These are phyloP conservation scores for Auricularia sp. DNA, from an alignment of 768 basidiomycete genomes.

Conservation along the genomic window DNA sequence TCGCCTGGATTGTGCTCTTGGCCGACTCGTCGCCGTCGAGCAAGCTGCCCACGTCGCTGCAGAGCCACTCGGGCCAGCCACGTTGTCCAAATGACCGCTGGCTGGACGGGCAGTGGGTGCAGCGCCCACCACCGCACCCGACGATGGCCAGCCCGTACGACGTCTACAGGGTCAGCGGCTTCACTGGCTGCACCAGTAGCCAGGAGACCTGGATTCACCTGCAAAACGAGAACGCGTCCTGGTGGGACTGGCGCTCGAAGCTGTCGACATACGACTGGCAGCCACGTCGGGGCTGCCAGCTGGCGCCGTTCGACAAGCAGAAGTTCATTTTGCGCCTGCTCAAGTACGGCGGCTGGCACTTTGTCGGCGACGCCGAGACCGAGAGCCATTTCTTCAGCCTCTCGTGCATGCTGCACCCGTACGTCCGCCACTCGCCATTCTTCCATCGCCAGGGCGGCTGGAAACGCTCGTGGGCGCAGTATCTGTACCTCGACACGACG, in stretches of 20 bases:
- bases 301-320: conserved; percentile 32
- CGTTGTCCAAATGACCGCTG: neutral
- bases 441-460: neutral
- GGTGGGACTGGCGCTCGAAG: conserved; percentile 33
- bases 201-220: conserved; percentile 58
- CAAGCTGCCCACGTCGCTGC: too few relatives aligned
- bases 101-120: neutral
- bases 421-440: conserved; percentile 55
- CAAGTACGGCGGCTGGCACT: conserved; percentile 60
- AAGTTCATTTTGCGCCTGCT: conserved; percentile 47
- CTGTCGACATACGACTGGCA: conserved; percentile 47
- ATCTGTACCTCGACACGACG: conserved; percentile 49
- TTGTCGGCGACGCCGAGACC: conserved; percentile 52
- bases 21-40: too few relatives aligned
- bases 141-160: conserved; percentile 35
- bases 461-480: conserved; percentile 57
- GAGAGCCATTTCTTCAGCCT: conserved; percentile 69
- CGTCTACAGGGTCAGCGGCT: conserved; percentile 41
- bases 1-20: too few relatives aligned
- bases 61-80: too few relatives aligned
- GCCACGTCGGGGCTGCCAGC: conserved; percentile 34
- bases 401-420: conserved; percentile 55
- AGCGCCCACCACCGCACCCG: conserved; percentile 10
- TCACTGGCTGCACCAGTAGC: conserved; percentile 52
- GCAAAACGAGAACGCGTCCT: conserved; percentile 35